A percentile compares a stretch with the other conserved stretches of the same genome.
phyloP scores from a whole-genome alignment of 768 basidiomycete genomes.

The Erythrobasidium yunnanense region DNA sequence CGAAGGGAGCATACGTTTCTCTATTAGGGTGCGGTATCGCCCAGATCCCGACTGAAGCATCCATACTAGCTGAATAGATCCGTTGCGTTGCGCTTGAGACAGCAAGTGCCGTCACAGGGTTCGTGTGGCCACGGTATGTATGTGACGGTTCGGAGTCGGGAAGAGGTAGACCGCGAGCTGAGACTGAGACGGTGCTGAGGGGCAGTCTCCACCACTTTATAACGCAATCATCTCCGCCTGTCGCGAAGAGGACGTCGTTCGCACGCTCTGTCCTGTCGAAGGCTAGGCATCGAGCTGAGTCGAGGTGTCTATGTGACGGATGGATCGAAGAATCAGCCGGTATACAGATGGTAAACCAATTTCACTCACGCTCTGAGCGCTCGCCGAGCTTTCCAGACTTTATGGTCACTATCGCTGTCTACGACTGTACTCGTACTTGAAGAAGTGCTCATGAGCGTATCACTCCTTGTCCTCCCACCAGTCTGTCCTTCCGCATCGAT shows the following conservation, averaged over 20 bases:
- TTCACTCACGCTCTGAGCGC: conserved; percentile 72
- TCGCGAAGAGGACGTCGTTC: conserved; percentile 66
- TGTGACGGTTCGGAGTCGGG: conserved; percentile 87
- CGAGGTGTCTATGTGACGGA: conserved; percentile 76
- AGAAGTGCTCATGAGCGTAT: conserved; percentile 46
- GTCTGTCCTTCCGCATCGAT: background rate
- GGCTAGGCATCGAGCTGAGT: conserved; percentile 76
- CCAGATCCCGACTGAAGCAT: conserved; percentile 89
- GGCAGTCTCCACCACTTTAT: conserved; percentile 94
- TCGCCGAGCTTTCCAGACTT: conserved; percentile 74
- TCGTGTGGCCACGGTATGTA: conserved; percentile 85
- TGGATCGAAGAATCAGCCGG: conserved; percentile 51
- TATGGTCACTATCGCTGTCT: conserved; percentile 45
- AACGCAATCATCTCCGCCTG: conserved; percentile 86
- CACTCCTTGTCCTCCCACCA: conserved; percentile 49
- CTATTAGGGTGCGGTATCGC: conserved; percentile 61
- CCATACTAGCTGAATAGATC: conserved; percentile 83
- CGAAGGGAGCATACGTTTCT: conserved; percentile 84
- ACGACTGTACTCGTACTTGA: background rate
- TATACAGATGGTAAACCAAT: no score
- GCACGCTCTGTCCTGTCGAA: conserved; percentile 48
- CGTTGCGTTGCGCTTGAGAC: conserved; percentile 51
- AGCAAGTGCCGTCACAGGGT: conserved; percentile 73
- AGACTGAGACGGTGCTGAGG: conserved; percentile 41
- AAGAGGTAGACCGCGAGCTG: conserved; percentile 49